phyloP scores from a whole-genome alignment of 106 monocot species.

The Chionographis japonica region DNA sequence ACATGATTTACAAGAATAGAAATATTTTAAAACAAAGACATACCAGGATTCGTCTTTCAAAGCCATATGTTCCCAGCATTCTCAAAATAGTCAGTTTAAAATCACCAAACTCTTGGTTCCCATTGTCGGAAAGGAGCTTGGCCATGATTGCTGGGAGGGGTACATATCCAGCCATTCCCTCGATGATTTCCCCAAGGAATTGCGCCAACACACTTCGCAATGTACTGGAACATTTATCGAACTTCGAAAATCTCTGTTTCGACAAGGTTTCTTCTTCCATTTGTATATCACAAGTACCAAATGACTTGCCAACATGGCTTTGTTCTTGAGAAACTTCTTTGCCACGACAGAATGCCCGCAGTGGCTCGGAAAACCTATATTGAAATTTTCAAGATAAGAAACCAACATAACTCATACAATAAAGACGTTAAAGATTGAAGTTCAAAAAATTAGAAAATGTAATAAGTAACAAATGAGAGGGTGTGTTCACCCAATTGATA shows the following conservation, averaged over 20 bases:
- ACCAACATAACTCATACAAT: not conserved
- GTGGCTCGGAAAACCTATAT: constrained; percentile 65
- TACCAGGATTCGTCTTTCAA: constrained; percentile 96
- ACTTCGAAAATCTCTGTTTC: constrained; percentile 13
- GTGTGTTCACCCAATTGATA: too few relatives aligned
- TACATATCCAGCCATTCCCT: constrained; percentile 84
- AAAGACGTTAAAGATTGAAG: not conserved
- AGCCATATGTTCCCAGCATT: constrained; percentile 87
- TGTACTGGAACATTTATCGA: constrained; percentile 14
- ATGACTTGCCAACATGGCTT: constrained; percentile 5
- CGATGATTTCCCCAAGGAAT: constrained; percentile 83
- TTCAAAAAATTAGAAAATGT: not conserved
- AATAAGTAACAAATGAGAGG: not conserved
- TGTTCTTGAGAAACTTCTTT: constrained; percentile 27
- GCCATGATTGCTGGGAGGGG: constrained; percentile 76
- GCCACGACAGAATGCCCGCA: constrained; percentile 37
- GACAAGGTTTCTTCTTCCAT: not conserved
- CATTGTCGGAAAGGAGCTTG: constrained; percentile 86
- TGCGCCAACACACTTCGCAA: constrained; percentile 68
- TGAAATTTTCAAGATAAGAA: not conserved
- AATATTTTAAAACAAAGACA: not conserved
- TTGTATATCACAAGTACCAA: constrained; percentile 16
- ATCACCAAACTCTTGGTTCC: constrained; percentile 94
- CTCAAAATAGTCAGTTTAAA: constrained; percentile 79
- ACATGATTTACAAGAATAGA: not conserved